Evolutionary conservation across 805 yeast species (phyloP), one percentile per base, ranked within the genome.

Genomic region (Myxozyma melibiosi): DNA sequence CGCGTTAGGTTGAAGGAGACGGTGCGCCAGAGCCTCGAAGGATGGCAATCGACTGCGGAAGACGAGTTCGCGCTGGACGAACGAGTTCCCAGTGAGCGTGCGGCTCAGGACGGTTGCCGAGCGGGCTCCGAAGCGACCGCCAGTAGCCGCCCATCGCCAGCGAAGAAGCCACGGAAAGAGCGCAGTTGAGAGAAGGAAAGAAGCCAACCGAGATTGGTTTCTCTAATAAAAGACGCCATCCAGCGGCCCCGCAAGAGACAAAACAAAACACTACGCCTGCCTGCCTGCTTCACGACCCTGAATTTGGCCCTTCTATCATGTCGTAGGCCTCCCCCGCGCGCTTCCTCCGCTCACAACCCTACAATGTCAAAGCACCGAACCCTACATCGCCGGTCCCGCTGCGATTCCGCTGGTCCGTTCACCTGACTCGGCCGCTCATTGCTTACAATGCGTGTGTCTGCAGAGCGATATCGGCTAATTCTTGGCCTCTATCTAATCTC

Each of bases 21-120:
- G 3, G 56, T 46, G 2, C 61, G 65, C 33, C 22, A 27, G 13
- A 35, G 31, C 14, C 50, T 65, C 24, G 53, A 57, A 14, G 53
- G 55, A 11, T 66, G 68, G 69, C 33, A 35, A 25, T 48, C 57
- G 20, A 66, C 67, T 9, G 47, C 47, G 18, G 45, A 50, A 37
- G 63, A 53, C 13, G 49, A 51, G 8, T 55, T 51, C 28, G 39
- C 14, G 38, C 40, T 34, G 28, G 24, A 43, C n/a, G 51, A 40
- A 16, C 7, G 33, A 18, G 41, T 11, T 45, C 34, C 28, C 18
- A 24, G 14, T 24, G n/a, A 25, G 18, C 27, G 16, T 22, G 25
- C 24, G 51, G 38, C 18, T 13, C 24, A 25, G 44, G 44, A 28
- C 9, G 31, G 13, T 16, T 40, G 9, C 24, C 30, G 33, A 6